Evolutionary conservation across 345 rosid genomes (phyloP).

Genomic region (Sisymbrium irio): DNA sequence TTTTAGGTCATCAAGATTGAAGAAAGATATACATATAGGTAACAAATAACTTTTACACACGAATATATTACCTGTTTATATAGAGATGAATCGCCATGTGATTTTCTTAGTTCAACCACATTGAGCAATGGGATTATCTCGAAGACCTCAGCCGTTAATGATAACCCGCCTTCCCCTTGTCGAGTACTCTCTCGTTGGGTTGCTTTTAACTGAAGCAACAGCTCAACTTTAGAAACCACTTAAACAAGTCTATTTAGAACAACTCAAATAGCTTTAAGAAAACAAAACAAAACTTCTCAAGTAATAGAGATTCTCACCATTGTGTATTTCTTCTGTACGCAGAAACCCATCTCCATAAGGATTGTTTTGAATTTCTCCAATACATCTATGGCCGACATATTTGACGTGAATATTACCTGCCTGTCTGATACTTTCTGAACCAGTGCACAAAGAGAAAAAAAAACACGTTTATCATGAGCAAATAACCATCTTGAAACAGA

Average conservation of each 20-base stretch:
- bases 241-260: not conserved
- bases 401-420: slow-evolving; percentile 75
- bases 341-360: slow-evolving; percentile 74
- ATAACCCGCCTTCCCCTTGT: slow-evolving; percentile 37
- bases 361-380: slow-evolving; percentile 57
- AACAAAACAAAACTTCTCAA: too few relatives aligned
- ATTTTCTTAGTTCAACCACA: slow-evolving; percentile 74
- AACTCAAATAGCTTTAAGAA: not conserved
- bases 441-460: not conserved
- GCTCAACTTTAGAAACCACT: not conserved
- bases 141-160: slow-evolving; percentile 74
- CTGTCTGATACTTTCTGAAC: slow-evolving; percentile 74
- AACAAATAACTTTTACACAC: not conserved
- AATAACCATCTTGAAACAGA: not conserved
- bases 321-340: slow-evolving; percentile 68
- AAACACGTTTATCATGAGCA: not conserved
- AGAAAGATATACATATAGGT: not conserved
- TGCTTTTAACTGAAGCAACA: slow-evolving; percentile 59
- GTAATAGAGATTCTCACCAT: slow-evolving; percentile 45
- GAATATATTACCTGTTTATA: slow-evolving; percentile 69
- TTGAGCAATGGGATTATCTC: slow-evolving; percentile 65
- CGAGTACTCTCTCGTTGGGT: slow-evolving; percentile 46
- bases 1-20: not conserved
- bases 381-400: slow-evolving; percentile 56
- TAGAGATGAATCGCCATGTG: slow-evolving; percentile 59